Evolutionary conservation across 768 basidiomycete species (phyloP), one percentile per base, ranked within the genome.

Genomic region (Lactarius quietus): DNA sequence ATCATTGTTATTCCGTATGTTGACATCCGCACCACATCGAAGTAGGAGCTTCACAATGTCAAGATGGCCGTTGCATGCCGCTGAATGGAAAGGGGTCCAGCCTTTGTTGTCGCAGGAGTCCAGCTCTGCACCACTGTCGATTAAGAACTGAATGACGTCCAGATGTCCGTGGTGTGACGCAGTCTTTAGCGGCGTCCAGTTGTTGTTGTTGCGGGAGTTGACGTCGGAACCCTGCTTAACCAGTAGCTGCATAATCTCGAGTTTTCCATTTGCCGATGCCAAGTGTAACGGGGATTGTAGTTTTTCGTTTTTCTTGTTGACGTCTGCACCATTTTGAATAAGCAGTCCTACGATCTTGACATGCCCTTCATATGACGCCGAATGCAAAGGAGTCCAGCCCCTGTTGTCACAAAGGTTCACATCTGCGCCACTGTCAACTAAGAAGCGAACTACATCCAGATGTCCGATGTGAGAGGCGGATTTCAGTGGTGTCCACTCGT

Each of bases 301-400:
- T 0, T 48, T 10, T 0, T 48, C n/a, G 2, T 2, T 0, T 23
- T 10, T n/a, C n/a, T 4, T 23, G 12, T 2, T n/a, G 12, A 26
- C 45, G 23, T 48, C 45, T 14, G 23, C 23, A 0, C 45, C 45
- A 15, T 26, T 4, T 48, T 26, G 45, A 48, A 48, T 23, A 5
- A 48, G 45, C 45, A 48, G 23, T 26, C 23, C 45, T 6, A n/a
- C 45, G 1, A 26, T 6, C 23, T 48, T 23, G n/a, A 48, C 10
- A 6, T 15, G 45, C n/a, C 45, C 45, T 1, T 0, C 1, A 0
- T 48, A 5, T 3, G 45, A 48, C 12, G 45, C 45, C 12, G 1
- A 12, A 14, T 23, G 12, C 6, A 48, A 48, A 48, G 45, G 45
- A 48, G 23, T 48, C 12, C 12, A 14, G 6, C 8, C 12, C 1